These are phyloP conservation scores for Thraustochytrium sp. DNA, from an alignment of 352 stramenopile species.

Conservation along the genomic window DNA sequence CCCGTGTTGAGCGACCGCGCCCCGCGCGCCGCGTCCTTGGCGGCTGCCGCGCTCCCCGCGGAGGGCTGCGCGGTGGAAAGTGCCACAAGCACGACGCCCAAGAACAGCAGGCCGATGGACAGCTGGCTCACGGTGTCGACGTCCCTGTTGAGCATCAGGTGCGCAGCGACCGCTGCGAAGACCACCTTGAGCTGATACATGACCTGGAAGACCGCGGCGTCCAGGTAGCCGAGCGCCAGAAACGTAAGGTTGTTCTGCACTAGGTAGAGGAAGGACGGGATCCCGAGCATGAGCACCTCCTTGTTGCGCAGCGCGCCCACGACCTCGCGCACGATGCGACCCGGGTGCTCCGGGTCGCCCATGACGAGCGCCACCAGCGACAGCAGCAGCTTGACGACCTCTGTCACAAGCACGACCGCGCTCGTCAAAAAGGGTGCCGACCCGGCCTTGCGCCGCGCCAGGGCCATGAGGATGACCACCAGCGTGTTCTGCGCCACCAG, in stretches of 20 bases:
- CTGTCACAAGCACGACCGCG: constrained; percentile 67
- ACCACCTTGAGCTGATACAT: constrained; percentile 66
- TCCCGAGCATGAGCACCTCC: not conserved
- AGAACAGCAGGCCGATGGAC: constrained; percentile 62
- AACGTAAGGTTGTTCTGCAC: constrained; percentile 22
- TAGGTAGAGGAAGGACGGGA: constrained; percentile 2
- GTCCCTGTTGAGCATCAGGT: constrained; percentile 66
- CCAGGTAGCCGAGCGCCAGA: constrained; percentile 8
- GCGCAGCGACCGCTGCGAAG: constrained; percentile 73
- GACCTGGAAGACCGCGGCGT: not conserved
- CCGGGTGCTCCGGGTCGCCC: not conserved
- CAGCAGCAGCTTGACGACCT: constrained; percentile 68
- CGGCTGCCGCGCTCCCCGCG: not conserved
- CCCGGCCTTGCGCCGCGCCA: constrained; percentile 46
- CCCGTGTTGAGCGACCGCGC: constrained; percentile 47
- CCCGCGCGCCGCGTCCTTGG: constrained; percentile 27
- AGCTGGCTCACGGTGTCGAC: constrained; percentile 64
- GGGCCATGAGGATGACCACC: constrained; percentile 58
- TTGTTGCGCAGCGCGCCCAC: not conserved
- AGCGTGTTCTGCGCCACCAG: constrained; percentile 61
- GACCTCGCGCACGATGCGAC: not conserved
- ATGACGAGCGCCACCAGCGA: constrained; percentile 46
- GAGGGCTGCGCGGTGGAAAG: constrained; percentile 47
- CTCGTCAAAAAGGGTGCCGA: constrained; percentile 63
- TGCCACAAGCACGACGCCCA: constrained; percentile 64